Percentiles rank a stretch among this genome's conserved stretches.
Evolutionary conservation across 2,329 filamentous ascomycete species (phyloP).

Genomic region (Aureobasidium sp.): DNA sequence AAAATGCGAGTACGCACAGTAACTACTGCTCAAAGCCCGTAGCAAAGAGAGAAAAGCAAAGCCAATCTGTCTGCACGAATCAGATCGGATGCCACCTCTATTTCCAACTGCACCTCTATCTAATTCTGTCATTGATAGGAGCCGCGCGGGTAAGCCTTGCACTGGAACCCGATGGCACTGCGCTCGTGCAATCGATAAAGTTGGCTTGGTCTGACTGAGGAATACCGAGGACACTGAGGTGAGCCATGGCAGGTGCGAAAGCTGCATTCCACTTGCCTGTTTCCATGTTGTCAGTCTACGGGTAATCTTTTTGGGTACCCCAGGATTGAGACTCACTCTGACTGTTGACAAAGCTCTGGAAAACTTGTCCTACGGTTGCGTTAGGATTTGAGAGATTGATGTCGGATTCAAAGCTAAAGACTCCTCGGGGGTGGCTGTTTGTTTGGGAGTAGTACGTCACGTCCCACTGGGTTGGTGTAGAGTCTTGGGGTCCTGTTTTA

Average conservation of each 20-base stretch:
- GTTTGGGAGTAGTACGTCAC: constrained; percentile 38
- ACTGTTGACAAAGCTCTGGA: constrained; percentile 27
- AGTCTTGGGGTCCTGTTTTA: constrained; percentile 36
- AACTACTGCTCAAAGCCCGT: too few relatives aligned
- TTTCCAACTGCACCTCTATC: neutral
- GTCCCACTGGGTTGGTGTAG: constrained; percentile 44
- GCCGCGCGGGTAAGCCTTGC: neutral
- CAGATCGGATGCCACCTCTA: neutral
- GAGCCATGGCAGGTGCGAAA: constrained; percentile 9
- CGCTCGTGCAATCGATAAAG: constrained; percentile 19
- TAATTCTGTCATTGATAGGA: constrained; percentile 7
- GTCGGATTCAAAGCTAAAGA: constrained; percentile 25
- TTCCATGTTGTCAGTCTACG: neutral
- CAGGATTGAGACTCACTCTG: constrained; percentile 19
- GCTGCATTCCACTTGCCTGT: constrained; percentile 4
- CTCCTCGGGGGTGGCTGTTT: constrained; percentile 19
- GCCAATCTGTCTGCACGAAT: neutral
- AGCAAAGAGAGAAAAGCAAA: neutral
- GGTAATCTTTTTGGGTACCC: too few relatives aligned
- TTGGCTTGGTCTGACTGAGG: neutral
- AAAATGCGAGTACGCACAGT: too few relatives aligned
- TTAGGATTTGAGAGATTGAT: constrained; percentile 21
- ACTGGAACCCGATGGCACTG: neutral
- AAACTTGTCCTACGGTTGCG: constrained; percentile 24
- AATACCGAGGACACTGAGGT: constrained; percentile 5